Evolutionary conservation across 2,329 filamentous ascomycete genomes (phyloP), one percentile per base, ranked within the genome.

Genomic region (Ophiostoma australiae): DNA sequence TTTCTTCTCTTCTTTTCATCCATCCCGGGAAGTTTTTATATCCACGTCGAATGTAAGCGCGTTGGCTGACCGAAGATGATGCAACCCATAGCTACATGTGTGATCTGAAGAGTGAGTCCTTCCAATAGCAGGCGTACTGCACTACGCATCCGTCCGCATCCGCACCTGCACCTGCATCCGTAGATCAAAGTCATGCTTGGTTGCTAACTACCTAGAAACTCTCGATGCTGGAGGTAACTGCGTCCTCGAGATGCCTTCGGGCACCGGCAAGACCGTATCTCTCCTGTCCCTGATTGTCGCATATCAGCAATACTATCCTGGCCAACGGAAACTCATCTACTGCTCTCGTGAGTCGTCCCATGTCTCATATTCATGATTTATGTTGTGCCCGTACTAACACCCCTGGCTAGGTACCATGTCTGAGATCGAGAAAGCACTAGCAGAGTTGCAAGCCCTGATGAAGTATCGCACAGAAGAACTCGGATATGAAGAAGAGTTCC

Each of bases 221-320:
- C 90, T 99, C 77, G 95, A 99, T 85, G 91, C 90, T 27, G 92
- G 92, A 69, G 96, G 95, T 73, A 93, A 99, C 81, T 97, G 94
- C 80, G 94, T 99, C 31, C 83, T 99, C 76, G 95, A 99, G 82
- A 99, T 99, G 95, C 95, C 95, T 80, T 99, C 95, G 72, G 95
- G 95, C 63, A 99, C 95, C 33, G 95, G 95, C 73, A 99, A 99
- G 84, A 99, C 95, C 0, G 92, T 99, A 35, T 97, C 95, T 11
- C 85, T 99, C 4, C 84, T 99, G 65, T 97, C 95, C 0, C 87
- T 99, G 76, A 99, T 99, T 77, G 89, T 99, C 72, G 94, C 95
- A 61, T 99, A 99, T 77, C 96, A 99, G 80, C 92, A 95, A 79
- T 90, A 94, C 78, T 94, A 94, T 77, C 93, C 94, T 3, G 93